A percentile compares a stretch with the other conserved stretches of the same genome.
These are phyloP conservation scores for Trypanosoma brucei DNA, from an alignment of 208 protist species.

Conservation along the genomic window DNA sequence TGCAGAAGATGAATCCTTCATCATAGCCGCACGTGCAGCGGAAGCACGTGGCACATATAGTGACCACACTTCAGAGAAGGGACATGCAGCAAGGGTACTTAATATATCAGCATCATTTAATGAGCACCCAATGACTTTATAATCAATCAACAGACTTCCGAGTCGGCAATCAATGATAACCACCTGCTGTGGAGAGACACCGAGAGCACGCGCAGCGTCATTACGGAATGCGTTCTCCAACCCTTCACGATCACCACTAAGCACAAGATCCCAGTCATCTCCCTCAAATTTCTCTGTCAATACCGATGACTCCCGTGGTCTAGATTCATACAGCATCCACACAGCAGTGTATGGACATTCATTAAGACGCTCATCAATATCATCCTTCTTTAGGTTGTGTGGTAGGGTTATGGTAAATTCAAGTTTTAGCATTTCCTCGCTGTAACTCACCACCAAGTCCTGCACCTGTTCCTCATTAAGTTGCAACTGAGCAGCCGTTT, in stretches of 20 bases:
- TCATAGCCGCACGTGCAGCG: background rate
- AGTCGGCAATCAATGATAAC: background rate
- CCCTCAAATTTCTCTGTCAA: background rate
- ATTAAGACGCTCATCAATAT: background rate
- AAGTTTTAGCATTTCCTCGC: background rate
- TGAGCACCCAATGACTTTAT: background rate
- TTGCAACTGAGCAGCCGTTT: background rate
- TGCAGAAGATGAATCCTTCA: background rate
- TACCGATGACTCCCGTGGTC: background rate
- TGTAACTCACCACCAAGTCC: background rate
- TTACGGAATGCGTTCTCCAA: slow-evolving; percentile 3
- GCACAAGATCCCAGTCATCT: slow-evolving; percentile 3
- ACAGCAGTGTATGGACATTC: background rate
- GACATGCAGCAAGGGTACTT: background rate
- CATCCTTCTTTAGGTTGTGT: background rate
- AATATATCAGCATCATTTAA: background rate
- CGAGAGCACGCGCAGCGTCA: background rate
- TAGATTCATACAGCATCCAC: slow-evolving; percentile 1
- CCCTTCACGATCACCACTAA: background rate
- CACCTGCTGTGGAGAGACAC: slow-evolving; percentile 1
- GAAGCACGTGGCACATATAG: background rate
- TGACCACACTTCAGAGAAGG: slow-evolving; percentile 1
- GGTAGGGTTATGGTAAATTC: background rate
- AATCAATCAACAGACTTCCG: background rate
- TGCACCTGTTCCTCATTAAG: background rate